Conservation (phyloP, 305 asterid genomes). For the Salvia sclarea region DNA sequence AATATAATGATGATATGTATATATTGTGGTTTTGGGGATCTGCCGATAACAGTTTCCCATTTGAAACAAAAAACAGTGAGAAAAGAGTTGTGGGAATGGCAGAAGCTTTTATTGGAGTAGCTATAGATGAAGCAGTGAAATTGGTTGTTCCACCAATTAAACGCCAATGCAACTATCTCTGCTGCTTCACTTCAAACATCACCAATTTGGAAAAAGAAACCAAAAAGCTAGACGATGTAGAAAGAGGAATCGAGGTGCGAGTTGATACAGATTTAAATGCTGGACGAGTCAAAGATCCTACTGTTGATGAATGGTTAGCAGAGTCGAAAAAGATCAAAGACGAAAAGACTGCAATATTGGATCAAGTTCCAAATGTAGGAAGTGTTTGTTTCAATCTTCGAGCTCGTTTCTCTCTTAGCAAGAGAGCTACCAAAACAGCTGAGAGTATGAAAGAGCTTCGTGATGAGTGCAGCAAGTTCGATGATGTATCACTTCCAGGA, state of each 20-base stretch:
- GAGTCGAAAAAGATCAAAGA: neutral
- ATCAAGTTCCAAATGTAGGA: neutral
- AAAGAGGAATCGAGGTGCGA: neutral
- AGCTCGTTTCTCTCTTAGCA: neutral
- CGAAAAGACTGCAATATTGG: neutral
- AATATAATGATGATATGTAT: no score
- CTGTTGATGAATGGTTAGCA: slow-evolving; percentile 20
- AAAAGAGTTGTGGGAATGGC: slow-evolving; percentile 8
- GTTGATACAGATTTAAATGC: slow-evolving; percentile 10
- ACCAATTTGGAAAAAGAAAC: neutral
- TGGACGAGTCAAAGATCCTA: neutral
- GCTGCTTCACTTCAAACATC: slow-evolving; percentile 24
- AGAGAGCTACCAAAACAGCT: slow-evolving; percentile 16
- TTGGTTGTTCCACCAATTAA: slow-evolving; percentile 2
- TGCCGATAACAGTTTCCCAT: no score
- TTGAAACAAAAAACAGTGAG: no score
- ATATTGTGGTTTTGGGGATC: no score
- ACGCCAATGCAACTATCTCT: slow-evolving; percentile 26
- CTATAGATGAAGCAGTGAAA: slow-evolving; percentile 13
- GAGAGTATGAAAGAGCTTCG: neutral
- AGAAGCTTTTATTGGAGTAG: slow-evolving; percentile 1
- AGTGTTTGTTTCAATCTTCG: neutral
- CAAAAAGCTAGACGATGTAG: neutral
- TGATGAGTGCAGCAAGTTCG: neutral
- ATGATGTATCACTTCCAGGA: neutral